phyloP scores from a whole-genome alignment of 192 early-diverging fungal species.

The Rhizophagus prolifer region DNA sequence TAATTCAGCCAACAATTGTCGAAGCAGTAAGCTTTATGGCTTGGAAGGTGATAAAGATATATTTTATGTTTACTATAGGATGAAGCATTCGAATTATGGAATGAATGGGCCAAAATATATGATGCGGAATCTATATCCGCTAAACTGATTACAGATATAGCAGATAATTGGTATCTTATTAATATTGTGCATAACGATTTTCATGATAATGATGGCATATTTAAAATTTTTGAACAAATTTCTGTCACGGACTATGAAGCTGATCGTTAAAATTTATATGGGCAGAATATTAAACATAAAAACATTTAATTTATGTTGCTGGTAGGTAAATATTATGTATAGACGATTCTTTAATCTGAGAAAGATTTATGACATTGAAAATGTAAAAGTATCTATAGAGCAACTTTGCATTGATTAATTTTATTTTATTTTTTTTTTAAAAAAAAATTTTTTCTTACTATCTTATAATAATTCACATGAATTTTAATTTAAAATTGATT shows the following conservation, averaged over 20 bases:
- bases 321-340: neutral
- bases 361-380: neutral
- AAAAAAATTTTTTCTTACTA: neutral
- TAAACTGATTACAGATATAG: constrained; percentile 60
- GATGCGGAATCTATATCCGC: constrained; percentile 44
- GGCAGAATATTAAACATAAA: neutral
- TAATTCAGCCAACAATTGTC: constrained; percentile 96
- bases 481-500: neutral
- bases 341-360: neutral
- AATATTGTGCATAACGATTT: constrained; percentile 97
- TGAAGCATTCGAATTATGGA: constrained; percentile 94
- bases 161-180: constrained; percentile 83
- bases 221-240: constrained; percentile 59
- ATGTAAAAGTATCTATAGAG: neutral
- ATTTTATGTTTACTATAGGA: constrained; percentile 50
- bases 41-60: constrained; percentile 66
- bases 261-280: constrained; percentile 1
- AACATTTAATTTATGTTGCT: neutral
- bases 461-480: neutral
- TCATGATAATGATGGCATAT: constrained; percentile 68
- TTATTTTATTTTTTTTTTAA: neutral
- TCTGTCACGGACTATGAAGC: neutral
- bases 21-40: constrained; percentile 89
- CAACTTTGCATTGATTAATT: no score
- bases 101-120: constrained; percentile 84